Conservation (phyloP, 2,329 filamentous ascomycete species). For the Cordyceps cateniannulata region DNA sequence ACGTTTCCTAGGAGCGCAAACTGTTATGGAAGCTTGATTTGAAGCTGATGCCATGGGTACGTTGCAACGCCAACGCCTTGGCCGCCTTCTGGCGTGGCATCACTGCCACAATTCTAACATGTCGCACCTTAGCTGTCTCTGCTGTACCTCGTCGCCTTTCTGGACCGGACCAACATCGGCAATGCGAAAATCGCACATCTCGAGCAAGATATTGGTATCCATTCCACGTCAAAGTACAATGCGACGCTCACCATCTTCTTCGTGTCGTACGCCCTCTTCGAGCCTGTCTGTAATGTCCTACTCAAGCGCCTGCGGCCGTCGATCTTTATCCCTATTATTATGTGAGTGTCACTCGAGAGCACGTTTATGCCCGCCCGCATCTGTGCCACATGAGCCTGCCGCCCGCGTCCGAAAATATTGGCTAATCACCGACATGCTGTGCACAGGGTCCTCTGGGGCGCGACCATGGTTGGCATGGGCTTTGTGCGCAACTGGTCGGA, state of each 20-base stretch:
- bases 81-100: not conserved
- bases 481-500: slow-evolving; percentile 57
- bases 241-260: slow-evolving; percentile 77
- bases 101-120: not conserved
- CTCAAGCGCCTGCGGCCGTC: slow-evolving; percentile 71
- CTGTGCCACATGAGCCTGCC: not conserved
- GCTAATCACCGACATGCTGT: slow-evolving; percentile 2
- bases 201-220: slow-evolving; percentile 52
- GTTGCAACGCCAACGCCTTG: slow-evolving; percentile 14
- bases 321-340: slow-evolving; percentile 75
- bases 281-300: slow-evolving; percentile 71
- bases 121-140: slow-evolving; percentile 47
- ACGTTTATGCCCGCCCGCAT: not conserved
- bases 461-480: slow-evolving; percentile 63
- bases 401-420: not conserved
- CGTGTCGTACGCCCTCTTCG: slow-evolving; percentile 74
- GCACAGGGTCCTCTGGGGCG: slow-evolving; percentile 55
- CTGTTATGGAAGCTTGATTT: slow-evolving; percentile 57
- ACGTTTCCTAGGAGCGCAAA: slow-evolving; percentile 46
- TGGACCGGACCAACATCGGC: slow-evolving; percentile 73
- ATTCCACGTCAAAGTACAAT: slow-evolving; percentile 60
- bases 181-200: slow-evolving; percentile 56
- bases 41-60: slow-evolving; percentile 53
- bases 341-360: slow-evolving; percentile 44
- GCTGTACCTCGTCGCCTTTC: slow-evolving; percentile 68